Percentiles rank a stretch among this genome's conserved stretches.
Conservation (phyloP, 805 yeast genomes). For the Pichia pseudocactophila region DNA sequence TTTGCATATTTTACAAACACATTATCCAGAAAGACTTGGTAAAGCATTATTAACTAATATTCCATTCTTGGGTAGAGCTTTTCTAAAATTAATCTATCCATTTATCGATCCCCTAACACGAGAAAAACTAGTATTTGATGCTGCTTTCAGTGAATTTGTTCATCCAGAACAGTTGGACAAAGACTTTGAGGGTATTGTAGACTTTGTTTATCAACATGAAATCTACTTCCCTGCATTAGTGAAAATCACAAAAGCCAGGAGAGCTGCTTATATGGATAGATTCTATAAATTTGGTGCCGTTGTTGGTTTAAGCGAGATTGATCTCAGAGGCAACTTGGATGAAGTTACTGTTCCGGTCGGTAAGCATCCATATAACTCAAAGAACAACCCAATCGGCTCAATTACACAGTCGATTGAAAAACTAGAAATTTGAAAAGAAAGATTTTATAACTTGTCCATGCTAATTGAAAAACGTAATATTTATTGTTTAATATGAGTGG, state of each 20-base stretch:
- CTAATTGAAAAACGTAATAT: too few species aligned
- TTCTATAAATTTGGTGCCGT: slow-evolving; percentile 62
- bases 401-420: slow-evolving; percentile 1
- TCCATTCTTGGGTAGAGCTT: slow-evolving; percentile 91
- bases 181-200: slow-evolving; percentile 77
- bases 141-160: slow-evolving; percentile 77
- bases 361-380: slow-evolving; percentile 19
- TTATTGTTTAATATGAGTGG: too few species aligned
- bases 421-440: not conserved
- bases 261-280: slow-evolving; percentile 54
- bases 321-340: slow-evolving; percentile 43
- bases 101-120: slow-evolving; percentile 94
- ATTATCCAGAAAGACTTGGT: slow-evolving; percentile 95
- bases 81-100: slow-evolving; percentile 84
- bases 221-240: slow-evolving; percentile 70
- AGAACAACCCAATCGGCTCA: not conserved
- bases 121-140: slow-evolving; percentile 86
- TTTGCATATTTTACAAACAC: slow-evolving; percentile 86
- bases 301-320: slow-evolving; percentile 78
- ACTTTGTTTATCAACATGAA: slow-evolving; percentile 75
- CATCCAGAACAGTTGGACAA: slow-evolving; percentile 74
- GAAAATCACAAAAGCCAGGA: slow-evolving; percentile 50
- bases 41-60: slow-evolving; percentile 85
- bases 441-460: too few species aligned
- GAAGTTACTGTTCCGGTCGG: slow-evolving; percentile 25